Evolutionary conservation across 192 early-diverging fungal species (phyloP), one percentile per base, ranked within the genome.

Genomic region (Coemansia sp.): DNA sequence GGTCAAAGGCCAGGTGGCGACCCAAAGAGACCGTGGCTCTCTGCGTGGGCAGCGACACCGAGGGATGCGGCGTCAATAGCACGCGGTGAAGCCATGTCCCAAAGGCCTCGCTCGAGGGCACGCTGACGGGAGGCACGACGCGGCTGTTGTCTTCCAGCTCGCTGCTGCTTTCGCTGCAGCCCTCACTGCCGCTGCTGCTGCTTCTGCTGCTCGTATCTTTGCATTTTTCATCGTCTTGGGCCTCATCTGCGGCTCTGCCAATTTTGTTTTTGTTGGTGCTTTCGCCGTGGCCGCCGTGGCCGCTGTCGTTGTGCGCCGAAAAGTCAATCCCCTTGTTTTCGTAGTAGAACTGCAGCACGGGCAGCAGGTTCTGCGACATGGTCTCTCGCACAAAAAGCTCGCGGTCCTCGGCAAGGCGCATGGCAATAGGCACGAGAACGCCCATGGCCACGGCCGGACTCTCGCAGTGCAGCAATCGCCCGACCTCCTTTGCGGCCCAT

Each of bases 371-470:
- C 61, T 74, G 69, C 50, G 75, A 69, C 75, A 83, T 75, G 4
- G 75, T 78, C 49, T 83, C 81, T 10, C 81, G 57, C 32, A 83
- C 81, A 61, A 78, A 72, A 55, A 74, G 65, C 61, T 83, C 81
- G 57, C 56, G 56, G 55, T 83, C 81, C 28, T 73, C 72, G 0
- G 72, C 59, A 55, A 83, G 62, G 19, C 67, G 75, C 71, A 74
- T 78, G 23, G 75, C 81, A 9, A 78, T 68, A 6, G 81, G 81
- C 32, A 83, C 68, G 28, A 83, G 52, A 22, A 74, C 66, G 24
- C 62, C 63, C 45, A 75, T 3, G 5, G 62, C 74, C 0, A 68
- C 42, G 7, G 18, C 51, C 4, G 18, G 48, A 0, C 42, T 11
- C 57, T 71, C 72, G 36, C 46, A 20, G 3, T 16, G 22, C 6